Evolutionary conservation across 768 basidiomycete species (phyloP), one percentile per base, ranked within the genome.

Genomic region (Kwoniella sp.): DNA sequence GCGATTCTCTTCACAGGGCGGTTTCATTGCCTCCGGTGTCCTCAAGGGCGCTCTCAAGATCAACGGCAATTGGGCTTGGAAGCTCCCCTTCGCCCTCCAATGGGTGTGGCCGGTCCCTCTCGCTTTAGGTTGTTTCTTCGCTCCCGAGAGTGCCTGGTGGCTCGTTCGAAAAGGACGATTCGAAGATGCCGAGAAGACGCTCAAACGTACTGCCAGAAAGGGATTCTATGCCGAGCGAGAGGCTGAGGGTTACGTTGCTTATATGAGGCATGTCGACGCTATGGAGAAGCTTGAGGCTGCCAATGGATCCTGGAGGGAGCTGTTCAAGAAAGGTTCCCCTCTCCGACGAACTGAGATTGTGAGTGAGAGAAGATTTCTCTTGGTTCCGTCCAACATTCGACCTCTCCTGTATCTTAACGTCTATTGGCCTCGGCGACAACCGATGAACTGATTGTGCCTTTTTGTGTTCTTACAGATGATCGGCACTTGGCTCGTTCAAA

Each of bases 341-440:
- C 56, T 62, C 17, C 58, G 75, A 68, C 66, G 75, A 47, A 77
- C 80, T 37, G 72, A 74, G 56, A 77, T 77, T 53, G 71, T 70
- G 26, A 60, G 65, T 64, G 27, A 30, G 24, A n/a, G n/a, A n/a
- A n/a, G n/a, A n/a, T n/a, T n/a, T n/a, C n/a, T n/a, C n/a, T n/a
- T n/a, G n/a, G n/a, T n/a, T n/a, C n/a, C n/a, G n/a, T n/a, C n/a
- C n/a, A n/a, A n/a, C n/a, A n/a, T n/a, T n/a, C n/a, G n/a, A n/a
- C n/a, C n/a, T n/a, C n/a, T n/a, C n/a, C n/a, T n/a, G n/a, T n/a
- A n/a, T n/a, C n/a, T n/a, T n/a, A n/a, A 13, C 33, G 33, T 56
- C 26, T 24, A 47, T 62, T 36, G 57, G 48, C n/a, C 2, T 3
- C 15, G 25, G 26, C 27, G 46, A 33, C 6, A 9, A 33, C 22